Base-by-base conservation (phyloP, 2,329 filamentous ascomycete genomes). In the Fusarium hostae region DNA sequence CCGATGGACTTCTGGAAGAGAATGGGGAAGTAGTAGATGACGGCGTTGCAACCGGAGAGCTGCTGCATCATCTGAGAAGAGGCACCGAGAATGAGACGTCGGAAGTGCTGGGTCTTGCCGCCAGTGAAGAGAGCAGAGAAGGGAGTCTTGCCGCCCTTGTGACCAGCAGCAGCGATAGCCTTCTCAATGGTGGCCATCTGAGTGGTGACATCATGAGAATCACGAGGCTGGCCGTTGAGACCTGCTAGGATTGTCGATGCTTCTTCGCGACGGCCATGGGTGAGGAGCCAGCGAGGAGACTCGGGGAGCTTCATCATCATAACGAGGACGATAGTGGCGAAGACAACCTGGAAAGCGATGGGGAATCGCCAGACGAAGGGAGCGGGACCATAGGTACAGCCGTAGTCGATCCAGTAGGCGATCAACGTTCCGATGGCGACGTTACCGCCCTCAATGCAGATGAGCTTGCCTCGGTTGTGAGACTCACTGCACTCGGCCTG, bases 21-120 rank as follows among this genome's bases (percentile, higher is more conserved):
- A 18, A 88, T 87, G 0, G 88, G 88, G 28, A 87, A 88, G 78
- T 90, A 91, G 80, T 90, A 90, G 62, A 87, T 86, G 74, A 91
- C 84, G 3, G 88, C 85, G 71, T 88, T 88, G 79, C 86, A 89
- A 3, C 87, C 87, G 22, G 84, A 86, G n/a, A 90, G 81, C 72
- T 91, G 89, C 78, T 91, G 89, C 84, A 90, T 88, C 48, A 91
- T 82, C 78, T 91, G 89, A 22, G 85, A 85, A 16, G 84, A 86
- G 2, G 86, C 83, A 11, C 89, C 89, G 6, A 92, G 84, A 58
- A 91, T 70, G 84, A 91, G 89, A 40, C 90, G 85, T 9, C 89
- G 86, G 81, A 90, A 87, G 76, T 91, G 89, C 79, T 92, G 89
- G 0, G 88, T 90, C 80, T 89, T 90, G 66, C 89, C 89, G 52